phyloP scores from a whole-genome alignment of 148 eudicot genomes.

The Camellia granthamiana region DNA sequence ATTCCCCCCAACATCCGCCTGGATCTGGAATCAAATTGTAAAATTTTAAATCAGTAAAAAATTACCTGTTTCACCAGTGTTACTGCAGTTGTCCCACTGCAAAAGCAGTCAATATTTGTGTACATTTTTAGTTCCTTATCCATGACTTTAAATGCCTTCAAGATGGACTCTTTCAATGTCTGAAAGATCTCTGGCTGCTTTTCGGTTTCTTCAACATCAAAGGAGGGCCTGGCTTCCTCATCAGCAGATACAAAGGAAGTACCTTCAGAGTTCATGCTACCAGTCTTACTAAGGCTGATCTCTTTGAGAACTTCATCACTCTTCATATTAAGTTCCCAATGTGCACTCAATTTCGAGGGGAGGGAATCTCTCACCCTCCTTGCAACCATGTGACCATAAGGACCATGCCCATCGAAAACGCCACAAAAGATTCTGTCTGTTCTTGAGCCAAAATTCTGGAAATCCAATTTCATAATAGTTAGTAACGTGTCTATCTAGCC shows the following conservation, averaged over 20 bases:
- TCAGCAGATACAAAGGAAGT: slow-evolving; percentile 53
- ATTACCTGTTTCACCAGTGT: slow-evolving; percentile 85
- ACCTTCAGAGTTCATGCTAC: slow-evolving; percentile 58
- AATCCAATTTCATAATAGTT: slow-evolving; percentile 7
- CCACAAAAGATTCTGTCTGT: slow-evolving; percentile 84
- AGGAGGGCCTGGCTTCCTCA: slow-evolving; percentile 47
- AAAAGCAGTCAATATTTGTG: slow-evolving; percentile 76
- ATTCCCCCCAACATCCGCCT: neutral
- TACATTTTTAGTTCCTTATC: slow-evolving; percentile 77
- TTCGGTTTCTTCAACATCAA: slow-evolving; percentile 45
- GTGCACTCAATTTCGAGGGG: slow-evolving; percentile 70
- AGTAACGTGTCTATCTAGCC: neutral
- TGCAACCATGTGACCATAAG: slow-evolving; percentile 94
- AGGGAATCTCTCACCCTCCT: slow-evolving; percentile 86
- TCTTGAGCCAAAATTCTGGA: slow-evolving; percentile 87
- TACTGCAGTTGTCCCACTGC: slow-evolving; percentile 99
- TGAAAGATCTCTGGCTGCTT: slow-evolving; percentile 63
- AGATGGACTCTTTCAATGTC: slow-evolving; percentile 68
- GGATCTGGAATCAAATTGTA: neutral
- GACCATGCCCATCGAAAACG: slow-evolving; percentile 96
- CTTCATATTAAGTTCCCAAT: slow-evolving; percentile 71
- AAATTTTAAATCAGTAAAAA: neutral
- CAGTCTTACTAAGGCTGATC: slow-evolving; percentile 44
- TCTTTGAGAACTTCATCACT: slow-evolving; percentile 65
- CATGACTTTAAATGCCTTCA: slow-evolving; percentile 88